Evolutionary conservation across 805 yeast genomes (phyloP).

Genomic region (Grigorovia yakushimaensis): DNA sequence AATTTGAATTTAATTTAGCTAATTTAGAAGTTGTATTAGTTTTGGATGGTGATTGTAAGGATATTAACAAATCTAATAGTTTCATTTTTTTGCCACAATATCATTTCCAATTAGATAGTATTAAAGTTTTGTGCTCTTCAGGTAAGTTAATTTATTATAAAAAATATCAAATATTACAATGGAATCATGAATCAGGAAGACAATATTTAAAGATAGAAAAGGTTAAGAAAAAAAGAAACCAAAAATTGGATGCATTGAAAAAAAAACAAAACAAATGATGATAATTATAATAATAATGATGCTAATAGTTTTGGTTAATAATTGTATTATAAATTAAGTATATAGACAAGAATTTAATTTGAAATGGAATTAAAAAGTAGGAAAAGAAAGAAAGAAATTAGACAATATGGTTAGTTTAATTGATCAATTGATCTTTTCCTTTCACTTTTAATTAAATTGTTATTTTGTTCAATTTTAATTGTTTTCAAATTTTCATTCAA

Average conservation of each 20-base stretch:
- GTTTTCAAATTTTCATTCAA: conserved; percentile 29
- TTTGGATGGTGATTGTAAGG: conserved; percentile 35
- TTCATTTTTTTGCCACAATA: conserved; percentile 58
- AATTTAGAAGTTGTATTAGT: conserved; percentile 7
- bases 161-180: conserved; percentile 47
- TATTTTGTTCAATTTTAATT: conserved; percentile 27
- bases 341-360: no score
- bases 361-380: no score
- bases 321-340: no score
- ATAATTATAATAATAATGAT: no score
- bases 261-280: no score
- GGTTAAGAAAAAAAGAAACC: neutral
- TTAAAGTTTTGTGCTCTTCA: conserved; percentile 41
- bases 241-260: no score
- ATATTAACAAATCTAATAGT: conserved; percentile 27
- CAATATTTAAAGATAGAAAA: conserved; percentile 26
- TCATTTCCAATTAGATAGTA: conserved; percentile 50
- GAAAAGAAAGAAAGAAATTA: no score
- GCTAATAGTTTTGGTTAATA: no score
- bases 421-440: neutral
- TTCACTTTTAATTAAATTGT: neutral
- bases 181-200: conserved; percentile 51
- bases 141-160: conserved; percentile 50
- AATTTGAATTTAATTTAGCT: conserved; percentile 50
- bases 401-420: neutral